Evolutionary conservation across 805 yeast species (phyloP).

Genomic region (Candida schatavii): DNA sequence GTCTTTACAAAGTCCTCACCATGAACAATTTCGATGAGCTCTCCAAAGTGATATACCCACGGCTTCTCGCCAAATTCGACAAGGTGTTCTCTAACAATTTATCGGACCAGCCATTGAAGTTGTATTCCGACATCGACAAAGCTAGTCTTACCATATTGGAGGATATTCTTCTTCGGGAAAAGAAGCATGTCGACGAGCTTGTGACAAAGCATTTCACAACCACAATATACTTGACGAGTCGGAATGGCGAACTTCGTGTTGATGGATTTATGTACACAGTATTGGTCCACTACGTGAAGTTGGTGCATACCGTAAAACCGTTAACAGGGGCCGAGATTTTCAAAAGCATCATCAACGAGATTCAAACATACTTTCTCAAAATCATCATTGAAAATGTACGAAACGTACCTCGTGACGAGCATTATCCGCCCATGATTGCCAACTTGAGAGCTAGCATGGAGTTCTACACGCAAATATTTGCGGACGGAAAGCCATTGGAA

Average conservation of each 20-base stretch:
- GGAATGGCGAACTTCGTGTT: constrained; percentile 16
- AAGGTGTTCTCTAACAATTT: constrained; percentile 32
- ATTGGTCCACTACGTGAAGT: constrained; percentile 39
- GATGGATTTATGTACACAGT: constrained; percentile 40
- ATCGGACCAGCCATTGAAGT: constrained; percentile 34
- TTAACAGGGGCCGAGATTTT: constrained; percentile 36
- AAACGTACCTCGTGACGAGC: constrained; percentile 14
- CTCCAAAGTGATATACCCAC: constrained; percentile 29
- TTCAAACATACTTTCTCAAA: constrained; percentile 35
- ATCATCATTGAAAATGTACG: constrained; percentile 31
- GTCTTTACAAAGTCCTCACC: constrained; percentile 37
- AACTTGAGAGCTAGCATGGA: constrained; percentile 36
- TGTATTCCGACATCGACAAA: constrained; percentile 41
- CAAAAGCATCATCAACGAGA: constrained; percentile 32
- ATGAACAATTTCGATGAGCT: constrained; percentile 43
- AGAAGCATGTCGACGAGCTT: constrained; percentile 27
- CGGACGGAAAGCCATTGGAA: constrained; percentile 28
- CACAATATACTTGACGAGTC: constrained; percentile 7
- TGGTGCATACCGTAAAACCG: constrained; percentile 39
- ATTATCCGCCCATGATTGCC: constrained; percentile 13
- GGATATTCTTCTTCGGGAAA: constrained; percentile 38
- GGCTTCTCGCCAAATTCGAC: constrained; percentile 32
- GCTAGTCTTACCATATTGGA: constrained; percentile 38
- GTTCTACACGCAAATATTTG: constrained; percentile 39
- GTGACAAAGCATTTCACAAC: constrained; percentile 25